phyloP scores from a whole-genome alignment of 176 grass and related monocot species.

The sorghum (Sorghum bicolor) region DNA sequence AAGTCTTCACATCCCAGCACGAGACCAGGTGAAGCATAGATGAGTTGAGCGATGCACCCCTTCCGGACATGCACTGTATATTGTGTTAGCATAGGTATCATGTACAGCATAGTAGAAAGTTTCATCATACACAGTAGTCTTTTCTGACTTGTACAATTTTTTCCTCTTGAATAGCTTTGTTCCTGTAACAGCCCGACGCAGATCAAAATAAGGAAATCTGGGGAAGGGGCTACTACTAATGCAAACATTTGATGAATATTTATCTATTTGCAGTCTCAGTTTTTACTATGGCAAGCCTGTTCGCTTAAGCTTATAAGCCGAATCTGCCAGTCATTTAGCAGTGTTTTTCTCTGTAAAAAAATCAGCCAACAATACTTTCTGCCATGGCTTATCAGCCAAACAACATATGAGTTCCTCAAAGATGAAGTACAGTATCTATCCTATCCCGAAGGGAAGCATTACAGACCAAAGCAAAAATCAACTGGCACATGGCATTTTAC shows the following conservation, averaged over 20 bases:
- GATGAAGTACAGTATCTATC: neutral
- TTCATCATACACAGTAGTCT: constrained; percentile 4
- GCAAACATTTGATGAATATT: neutral
- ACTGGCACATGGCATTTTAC: neutral
- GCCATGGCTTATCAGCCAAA: too few species aligned
- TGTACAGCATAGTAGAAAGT: constrained; percentile 37
- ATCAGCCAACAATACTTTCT: too few species aligned
- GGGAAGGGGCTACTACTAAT: neutral
- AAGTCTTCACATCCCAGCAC: neutral
- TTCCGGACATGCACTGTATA: constrained; percentile 20
- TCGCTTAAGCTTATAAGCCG: too few species aligned
- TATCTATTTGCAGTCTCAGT: neutral
- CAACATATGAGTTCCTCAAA: neutral
- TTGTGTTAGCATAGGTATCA: constrained; percentile 26
- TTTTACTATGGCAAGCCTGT: neutral
- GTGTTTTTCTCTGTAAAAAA: too few species aligned
- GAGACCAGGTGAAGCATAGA: neutral
- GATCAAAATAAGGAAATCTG: neutral
- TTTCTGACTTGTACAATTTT: constrained; percentile 21
- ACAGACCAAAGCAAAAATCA: neutral
- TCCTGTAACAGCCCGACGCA: constrained; percentile 26
- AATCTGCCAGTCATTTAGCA: too few species aligned
- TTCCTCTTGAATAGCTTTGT: neutral
- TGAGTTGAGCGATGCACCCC: neutral
- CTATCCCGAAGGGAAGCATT: neutral